phyloP scores from a whole-genome alignment of 2,329 filamentous ascomycete genomes.

The Cucurbitaria berberidis region DNA sequence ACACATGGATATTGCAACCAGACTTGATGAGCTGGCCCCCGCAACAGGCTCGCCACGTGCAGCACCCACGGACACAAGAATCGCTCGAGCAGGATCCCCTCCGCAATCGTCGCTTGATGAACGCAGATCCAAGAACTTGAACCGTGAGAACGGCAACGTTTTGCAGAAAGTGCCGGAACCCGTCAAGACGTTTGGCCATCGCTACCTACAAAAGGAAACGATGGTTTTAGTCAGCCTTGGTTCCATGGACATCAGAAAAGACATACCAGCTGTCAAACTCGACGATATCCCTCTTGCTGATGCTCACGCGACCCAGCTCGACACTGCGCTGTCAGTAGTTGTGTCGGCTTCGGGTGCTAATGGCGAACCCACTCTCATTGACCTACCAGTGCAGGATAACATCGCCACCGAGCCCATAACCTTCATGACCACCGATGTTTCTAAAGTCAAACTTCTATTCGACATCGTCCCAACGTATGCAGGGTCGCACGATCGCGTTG shows the following conservation, averaged over 20 bases:
- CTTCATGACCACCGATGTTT: constrained; percentile 78
- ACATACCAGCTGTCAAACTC: constrained; percentile 78
- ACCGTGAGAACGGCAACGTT: constrained; percentile 45
- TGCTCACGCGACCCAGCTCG: constrained; percentile 90
- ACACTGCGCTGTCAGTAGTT: constrained; percentile 90
- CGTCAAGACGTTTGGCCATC: constrained; percentile 93
- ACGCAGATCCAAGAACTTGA: constrained; percentile 47
- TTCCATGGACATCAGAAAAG: constrained; percentile 91
- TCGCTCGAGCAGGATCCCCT: constrained; percentile 50
- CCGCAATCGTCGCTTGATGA: constrained; percentile 65
- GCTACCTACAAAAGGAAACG: constrained; percentile 87
- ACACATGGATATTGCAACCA: constrained; percentile 78
- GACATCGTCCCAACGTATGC: constrained; percentile 96
- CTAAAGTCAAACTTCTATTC: constrained; percentile 87
- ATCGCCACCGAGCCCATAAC: constrained; percentile 92
- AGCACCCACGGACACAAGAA: constrained; percentile 35
- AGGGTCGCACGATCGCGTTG: constrained; percentile 77
- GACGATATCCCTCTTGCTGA: constrained; percentile 87
- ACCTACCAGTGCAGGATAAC: constrained; percentile 91
- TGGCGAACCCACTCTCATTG: constrained; percentile 87
- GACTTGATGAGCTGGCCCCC: constrained; percentile 66
- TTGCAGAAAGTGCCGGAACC: constrained; percentile 68
- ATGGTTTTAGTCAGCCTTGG: constrained; percentile 92
- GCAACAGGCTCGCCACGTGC: constrained; percentile 33
- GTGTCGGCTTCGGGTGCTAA: constrained; percentile 84